Base-by-base conservation (phyloP, 2,329 filamentous ascomycete species). In the Colletotrichum cereale region DNA sequence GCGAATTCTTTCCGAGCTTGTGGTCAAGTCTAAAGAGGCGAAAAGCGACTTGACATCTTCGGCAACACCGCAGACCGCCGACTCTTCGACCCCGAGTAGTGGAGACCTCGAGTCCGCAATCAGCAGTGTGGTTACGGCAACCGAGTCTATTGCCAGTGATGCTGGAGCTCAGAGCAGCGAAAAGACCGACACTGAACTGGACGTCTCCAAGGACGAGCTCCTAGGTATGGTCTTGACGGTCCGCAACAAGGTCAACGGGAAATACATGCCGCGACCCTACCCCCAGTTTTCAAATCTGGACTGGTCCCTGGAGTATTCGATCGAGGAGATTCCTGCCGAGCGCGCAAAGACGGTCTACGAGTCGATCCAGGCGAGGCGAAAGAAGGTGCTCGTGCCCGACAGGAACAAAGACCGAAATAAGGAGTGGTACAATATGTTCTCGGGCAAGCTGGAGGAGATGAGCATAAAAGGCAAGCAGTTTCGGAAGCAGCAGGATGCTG, bases 271-370 rank as follows among this genome's bases (percentile, higher is more conserved):
- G 0, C 90, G 94, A 3, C 93, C 94, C 0, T 74, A 81, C 1
- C 75, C 84, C 0, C 18, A 78, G 91, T 56, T 80, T 62, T 0
- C 40, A 76, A 18, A 26, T 12, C 7, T 80, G 78, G 69, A 90
- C 74, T 98, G 95, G 95, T 80, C 83, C 0, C 84, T 98, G n/a
- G 90, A 96, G 75, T 98, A 97, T 80, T 86, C 90, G 44, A 82
- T 98, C 58, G 86, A 87, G 56, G 92, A 95, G 74, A 83, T 95
- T 2, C 63, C 80, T 0, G 74, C 75, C 3, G 73, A 79, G 0
- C 82, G 84, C 12, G 88, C 87, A 1, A 80, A 79, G 71, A 80
- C 67, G 0, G 79, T 92, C 31, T 94, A 94, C 78, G 52, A 77
- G 1, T 82, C 85, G 62, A 84, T 89, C 69, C 88, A 90, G 78